These are phyloP conservation scores for Colletotrichum costaricense DNA, from an alignment of 2,329 filamentous ascomycete species.

Conservation along the genomic window DNA sequence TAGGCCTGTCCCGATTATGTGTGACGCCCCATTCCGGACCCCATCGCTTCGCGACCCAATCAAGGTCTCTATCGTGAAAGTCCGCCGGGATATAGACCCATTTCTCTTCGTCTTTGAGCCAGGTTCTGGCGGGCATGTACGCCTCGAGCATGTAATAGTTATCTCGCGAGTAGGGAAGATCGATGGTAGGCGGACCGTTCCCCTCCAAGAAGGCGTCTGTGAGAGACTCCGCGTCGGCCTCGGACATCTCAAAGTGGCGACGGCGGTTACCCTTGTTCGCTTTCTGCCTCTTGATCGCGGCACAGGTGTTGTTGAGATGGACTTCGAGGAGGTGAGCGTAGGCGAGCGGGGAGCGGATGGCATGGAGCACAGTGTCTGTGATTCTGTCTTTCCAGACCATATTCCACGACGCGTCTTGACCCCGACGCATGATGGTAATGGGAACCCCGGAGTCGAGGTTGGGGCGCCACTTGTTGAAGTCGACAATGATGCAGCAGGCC, in stretches of 20 bases:
- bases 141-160: conserved; percentile 69
- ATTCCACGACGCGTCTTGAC: conserved; percentile 62
- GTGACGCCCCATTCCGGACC: neutral
- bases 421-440: conserved; percentile 62
- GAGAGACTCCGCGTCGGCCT: conserved; percentile 54
- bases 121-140: conserved; percentile 67
- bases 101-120: conserved; percentile 54
- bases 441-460: conserved; percentile 62
- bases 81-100: conserved; percentile 62
- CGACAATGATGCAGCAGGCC: conserved; percentile 62
- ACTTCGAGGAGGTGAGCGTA: conserved; percentile 55
- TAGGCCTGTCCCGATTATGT: no score
- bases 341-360: conserved; percentile 59
- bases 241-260: conserved; percentile 46
- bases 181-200: conserved; percentile 60
- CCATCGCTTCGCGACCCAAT: conserved; percentile 20
- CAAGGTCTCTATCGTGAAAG: conserved; percentile 52
- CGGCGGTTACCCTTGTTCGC: conserved; percentile 61
- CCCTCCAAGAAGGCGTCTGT: conserved; percentile 63
- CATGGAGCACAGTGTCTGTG: conserved; percentile 55
- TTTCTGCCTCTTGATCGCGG: conserved; percentile 50
- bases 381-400: conserved; percentile 53
- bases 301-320: conserved; percentile 43
- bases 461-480: conserved; percentile 67
- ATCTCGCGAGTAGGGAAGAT: conserved; percentile 66